Evolutionary conservation across 192 early-diverging fungal species (phyloP).

Genomic region (Ambispora gerdemannii): DNA sequence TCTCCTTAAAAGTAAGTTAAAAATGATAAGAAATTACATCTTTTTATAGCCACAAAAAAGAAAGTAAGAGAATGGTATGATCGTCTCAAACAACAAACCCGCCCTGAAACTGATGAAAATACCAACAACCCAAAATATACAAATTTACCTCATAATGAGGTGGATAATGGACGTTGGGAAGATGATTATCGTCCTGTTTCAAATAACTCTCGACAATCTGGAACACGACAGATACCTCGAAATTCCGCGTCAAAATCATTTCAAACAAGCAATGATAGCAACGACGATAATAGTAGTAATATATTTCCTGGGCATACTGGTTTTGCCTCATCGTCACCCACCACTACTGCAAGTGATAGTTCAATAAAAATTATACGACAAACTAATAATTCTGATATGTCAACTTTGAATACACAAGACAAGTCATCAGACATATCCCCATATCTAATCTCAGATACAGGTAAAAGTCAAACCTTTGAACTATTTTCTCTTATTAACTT

Average conservation of each 20-base stretch:
- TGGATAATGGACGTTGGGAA: slow-evolving; percentile 3
- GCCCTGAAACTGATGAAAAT: neutral
- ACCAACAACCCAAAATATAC: slow-evolving; percentile 12
- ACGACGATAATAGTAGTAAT: neutral
- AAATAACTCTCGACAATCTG: too few species aligned
- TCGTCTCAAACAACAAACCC: slow-evolving; percentile 38
- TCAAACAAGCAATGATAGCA: neutral
- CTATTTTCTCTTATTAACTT: neutral
- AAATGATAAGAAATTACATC: neutral
- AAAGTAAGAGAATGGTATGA: slow-evolving; percentile 58
- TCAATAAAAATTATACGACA: neutral
- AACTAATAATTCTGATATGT: neutral
- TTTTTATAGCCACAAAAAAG: slow-evolving; percentile 52
- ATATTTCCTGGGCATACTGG: neutral
- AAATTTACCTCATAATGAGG: slow-evolving; percentile 21
- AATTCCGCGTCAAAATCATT: neutral
- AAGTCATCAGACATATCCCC: neutral
- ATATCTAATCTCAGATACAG: too few species aligned
- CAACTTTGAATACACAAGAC: neutral
- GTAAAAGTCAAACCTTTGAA: too few species aligned
- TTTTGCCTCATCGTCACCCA: neutral
- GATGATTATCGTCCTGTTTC: slow-evolving; percentile 19
- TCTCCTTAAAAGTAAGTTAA: neutral
- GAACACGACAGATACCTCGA: neutral
- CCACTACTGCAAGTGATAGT: neutral